Conservation (phyloP, 2,329 filamentous ascomycete species). For the Albophoma yamanashiensis region DNA sequence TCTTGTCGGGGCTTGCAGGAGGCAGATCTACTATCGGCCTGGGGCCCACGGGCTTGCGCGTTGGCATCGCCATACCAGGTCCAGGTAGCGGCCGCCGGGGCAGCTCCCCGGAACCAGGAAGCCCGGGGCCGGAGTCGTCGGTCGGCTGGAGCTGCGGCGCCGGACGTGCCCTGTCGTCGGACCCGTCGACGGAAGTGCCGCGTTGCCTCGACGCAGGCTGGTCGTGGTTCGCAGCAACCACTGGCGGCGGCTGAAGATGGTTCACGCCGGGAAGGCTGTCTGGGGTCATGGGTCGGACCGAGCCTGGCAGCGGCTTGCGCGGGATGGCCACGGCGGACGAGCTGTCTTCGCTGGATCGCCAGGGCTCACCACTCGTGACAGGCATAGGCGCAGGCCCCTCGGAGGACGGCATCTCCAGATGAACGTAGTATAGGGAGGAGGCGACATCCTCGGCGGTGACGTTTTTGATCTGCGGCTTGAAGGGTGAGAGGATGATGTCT, state of each 20-base stretch:
- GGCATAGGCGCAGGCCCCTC: constrained; percentile 28
- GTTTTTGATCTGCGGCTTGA: constrained; percentile 80
- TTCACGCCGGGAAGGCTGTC: constrained; percentile 8
- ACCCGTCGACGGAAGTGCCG: constrained; percentile 10
- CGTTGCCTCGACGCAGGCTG: constrained; percentile 1
- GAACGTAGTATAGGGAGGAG: constrained; percentile 83
- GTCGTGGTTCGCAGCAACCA: not conserved
- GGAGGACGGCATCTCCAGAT: constrained; percentile 49
- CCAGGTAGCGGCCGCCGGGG: constrained; percentile 5
- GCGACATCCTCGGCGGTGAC: constrained; percentile 81
- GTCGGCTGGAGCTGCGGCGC: constrained; percentile 3
- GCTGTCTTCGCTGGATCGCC: constrained; percentile 34
- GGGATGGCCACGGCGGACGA: constrained; percentile 33
- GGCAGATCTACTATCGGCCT: constrained; percentile 7
- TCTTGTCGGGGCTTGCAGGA: not conserved
- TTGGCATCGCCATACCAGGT: constrained; percentile 8
- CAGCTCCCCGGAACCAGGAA: not conserved
- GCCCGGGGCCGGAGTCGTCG: constrained; percentile 4
- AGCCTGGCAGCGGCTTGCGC: constrained; percentile 39
- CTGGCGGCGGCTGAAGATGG: constrained; percentile 1
- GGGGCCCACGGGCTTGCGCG: constrained; percentile 18
- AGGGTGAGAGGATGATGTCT: constrained; percentile 88
- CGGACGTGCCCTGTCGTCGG: constrained; percentile 5
- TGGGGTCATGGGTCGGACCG: constrained; percentile 15
- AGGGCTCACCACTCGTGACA: constrained; percentile 17